These are phyloP conservation scores for Exophiala xenobiotica DNA, from an alignment of 2,329 filamentous ascomycete species.

Conservation along the genomic window DNA sequence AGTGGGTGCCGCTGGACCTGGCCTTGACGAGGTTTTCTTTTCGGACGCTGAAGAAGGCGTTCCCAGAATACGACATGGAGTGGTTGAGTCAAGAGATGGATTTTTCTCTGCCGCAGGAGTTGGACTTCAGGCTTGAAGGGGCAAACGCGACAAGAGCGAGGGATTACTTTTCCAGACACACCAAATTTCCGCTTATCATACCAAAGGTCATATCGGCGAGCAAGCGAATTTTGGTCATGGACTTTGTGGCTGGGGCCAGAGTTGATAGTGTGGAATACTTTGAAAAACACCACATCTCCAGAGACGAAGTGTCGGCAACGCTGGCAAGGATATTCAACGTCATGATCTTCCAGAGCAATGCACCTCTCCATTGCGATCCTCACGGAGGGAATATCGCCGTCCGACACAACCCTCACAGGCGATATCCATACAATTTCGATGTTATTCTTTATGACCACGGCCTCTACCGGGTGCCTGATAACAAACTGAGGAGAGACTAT, in stretches of 20 bases:
- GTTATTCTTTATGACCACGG: constrained; percentile 96
- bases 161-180: constrained; percentile 74
- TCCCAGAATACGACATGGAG: constrained; percentile 95
- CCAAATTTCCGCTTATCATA: constrained; percentile 77
- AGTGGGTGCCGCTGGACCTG: constrained; percentile 88
- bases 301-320: constrained; percentile 91
- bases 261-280: constrained; percentile 87
- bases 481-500: constrained; percentile 75
- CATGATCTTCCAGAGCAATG: constrained; percentile 93
- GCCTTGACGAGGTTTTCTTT: constrained; percentile 87
- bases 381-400: constrained; percentile 96
- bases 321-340: constrained; percentile 95
- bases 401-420: constrained; percentile 65
- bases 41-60: constrained; percentile 83
- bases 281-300: constrained; percentile 81
- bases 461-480: constrained; percentile 87
- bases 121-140: constrained; percentile 85
- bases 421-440: constrained; percentile 75
- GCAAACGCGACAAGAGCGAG: constrained; percentile 77
- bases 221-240: constrained; percentile 90
- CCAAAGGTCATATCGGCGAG: constrained; percentile 88
- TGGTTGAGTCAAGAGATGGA: constrained; percentile 97
- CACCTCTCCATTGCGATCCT: constrained; percentile 92
- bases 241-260: constrained; percentile 80
- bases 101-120: constrained; percentile 80